phyloP scores from a whole-genome alignment of 2,329 filamentous ascomycete species.

The Aaosphaeria arxii region DNA sequence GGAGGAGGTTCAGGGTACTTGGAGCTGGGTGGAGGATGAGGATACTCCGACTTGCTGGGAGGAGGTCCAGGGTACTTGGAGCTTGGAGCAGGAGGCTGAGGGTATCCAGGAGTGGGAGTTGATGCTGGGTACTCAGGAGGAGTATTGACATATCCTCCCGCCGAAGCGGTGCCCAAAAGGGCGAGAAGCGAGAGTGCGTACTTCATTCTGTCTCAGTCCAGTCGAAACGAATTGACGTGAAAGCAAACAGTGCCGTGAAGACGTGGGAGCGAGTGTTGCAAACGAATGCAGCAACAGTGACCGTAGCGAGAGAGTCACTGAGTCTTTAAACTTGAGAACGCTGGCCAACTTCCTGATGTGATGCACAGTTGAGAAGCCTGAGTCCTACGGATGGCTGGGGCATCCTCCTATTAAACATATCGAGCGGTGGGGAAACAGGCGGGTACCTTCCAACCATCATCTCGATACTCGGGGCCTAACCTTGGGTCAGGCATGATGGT shows the following conservation, averaged over 20 bases:
- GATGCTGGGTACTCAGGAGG: slow-evolving; percentile 3
- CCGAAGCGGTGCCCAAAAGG: slow-evolving; percentile 28
- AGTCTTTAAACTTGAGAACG: too few relatives aligned
- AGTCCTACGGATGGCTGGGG: too few relatives aligned
- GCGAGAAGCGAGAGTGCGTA: slow-evolving; percentile 24
- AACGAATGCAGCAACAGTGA: slow-evolving; percentile 29
- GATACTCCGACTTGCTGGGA: not conserved
- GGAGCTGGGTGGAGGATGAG: not conserved
- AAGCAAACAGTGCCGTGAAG: slow-evolving; percentile 6
- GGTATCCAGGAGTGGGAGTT: not conserved
- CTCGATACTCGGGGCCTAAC: too few relatives aligned
- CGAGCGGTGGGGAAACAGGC: too few relatives aligned
- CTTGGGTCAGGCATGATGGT: too few relatives aligned
- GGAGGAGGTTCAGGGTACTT: not conserved
- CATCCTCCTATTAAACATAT: too few relatives aligned
- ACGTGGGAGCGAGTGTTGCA: slow-evolving; percentile 7
- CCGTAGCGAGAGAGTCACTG: slow-evolving; percentile 39
- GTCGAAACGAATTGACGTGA: slow-evolving; percentile 2
- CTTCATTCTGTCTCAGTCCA: slow-evolving; percentile 26
- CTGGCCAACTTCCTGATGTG: too few relatives aligned
- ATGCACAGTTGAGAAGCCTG: too few relatives aligned
- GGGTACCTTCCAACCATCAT: too few relatives aligned
- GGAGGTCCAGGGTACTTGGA: not conserved
- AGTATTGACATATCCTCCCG: slow-evolving; percentile 7
- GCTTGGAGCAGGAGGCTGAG: not conserved